Conservation (phyloP, 495 filamentous ascomycete genomes). For the Lasiosphaeria miniovina region DNA sequence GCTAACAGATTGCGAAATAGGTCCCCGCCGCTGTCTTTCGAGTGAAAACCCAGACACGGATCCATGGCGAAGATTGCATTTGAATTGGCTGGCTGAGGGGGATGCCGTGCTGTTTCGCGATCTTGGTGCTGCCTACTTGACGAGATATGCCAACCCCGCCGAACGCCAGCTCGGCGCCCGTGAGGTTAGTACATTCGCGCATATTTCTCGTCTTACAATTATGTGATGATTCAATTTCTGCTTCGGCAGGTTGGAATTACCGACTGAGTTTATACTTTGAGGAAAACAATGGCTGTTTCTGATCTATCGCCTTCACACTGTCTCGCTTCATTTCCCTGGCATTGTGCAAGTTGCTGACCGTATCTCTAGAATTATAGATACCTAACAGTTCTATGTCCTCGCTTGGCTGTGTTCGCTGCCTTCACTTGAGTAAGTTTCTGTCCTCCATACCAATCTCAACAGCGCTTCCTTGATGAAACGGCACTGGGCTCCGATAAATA, state of each 20-base stretch:
- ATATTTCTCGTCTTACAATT: slow-evolving; percentile 4
- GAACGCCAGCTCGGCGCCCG: background rate
- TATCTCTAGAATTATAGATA: background rate
- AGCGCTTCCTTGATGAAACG: slow-evolving; percentile 77
- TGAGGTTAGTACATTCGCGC: slow-evolving; percentile 19
- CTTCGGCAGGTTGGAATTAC: slow-evolving; percentile 99
- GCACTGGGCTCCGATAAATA: slow-evolving; percentile 97
- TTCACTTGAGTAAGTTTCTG: slow-evolving; percentile 20
- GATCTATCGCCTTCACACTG: slow-evolving; percentile 45
- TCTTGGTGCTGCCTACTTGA: background rate
- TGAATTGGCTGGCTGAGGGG: background rate
- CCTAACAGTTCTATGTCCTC: background rate
- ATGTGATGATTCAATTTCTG: slow-evolving; percentile 79
- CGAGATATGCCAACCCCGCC: background rate
- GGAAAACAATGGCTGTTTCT: slow-evolving; percentile 89
- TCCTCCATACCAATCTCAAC: slow-evolving; percentile 15
- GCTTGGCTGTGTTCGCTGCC: background rate
- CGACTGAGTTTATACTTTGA: slow-evolving; percentile 82
- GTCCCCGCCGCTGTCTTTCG: background rate
- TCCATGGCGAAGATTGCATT: background rate
- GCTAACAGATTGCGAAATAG: slow-evolving; percentile 10
- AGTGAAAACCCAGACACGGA: background rate
- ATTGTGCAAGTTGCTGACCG: slow-evolving; percentile 14
- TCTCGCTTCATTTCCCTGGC: background rate
- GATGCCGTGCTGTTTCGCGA: background rate